phyloP scores from a whole-genome alignment of 805 yeast species.

The Candida hispaniensis region DNA sequence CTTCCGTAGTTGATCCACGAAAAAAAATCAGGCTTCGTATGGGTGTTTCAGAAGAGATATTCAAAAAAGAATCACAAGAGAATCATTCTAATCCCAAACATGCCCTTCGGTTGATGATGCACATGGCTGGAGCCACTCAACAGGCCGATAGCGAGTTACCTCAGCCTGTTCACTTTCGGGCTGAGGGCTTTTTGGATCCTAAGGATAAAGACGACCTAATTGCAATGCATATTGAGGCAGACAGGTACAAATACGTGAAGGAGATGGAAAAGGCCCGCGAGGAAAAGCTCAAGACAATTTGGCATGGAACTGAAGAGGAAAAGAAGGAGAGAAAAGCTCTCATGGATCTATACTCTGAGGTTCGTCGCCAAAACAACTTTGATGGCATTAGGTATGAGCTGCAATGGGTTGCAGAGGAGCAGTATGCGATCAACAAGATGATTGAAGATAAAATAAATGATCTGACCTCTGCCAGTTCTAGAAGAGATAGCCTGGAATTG shows the following conservation, averaged over 20 bases:
- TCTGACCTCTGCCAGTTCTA: no score
- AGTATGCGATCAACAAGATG: constrained; percentile 4
- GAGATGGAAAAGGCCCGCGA: background rate
- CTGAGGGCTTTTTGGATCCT: constrained; percentile 8
- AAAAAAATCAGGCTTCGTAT: no score
- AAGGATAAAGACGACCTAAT: constrained; percentile 7
- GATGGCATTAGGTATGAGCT: constrained; percentile 1
- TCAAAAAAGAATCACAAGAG: no score
- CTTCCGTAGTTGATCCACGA: no score
- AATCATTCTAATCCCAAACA: no score
- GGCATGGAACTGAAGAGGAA: background rate
- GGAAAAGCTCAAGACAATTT: background rate
- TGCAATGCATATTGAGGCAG: background rate
- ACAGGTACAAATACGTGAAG: constrained; percentile 1
- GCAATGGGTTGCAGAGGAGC: constrained; percentile 3
- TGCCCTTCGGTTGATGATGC: constrained; percentile 9
- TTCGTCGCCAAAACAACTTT: background rate
- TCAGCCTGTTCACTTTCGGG: constrained; percentile 5
- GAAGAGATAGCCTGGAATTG: no score
- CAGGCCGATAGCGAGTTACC: constrained; percentile 1
- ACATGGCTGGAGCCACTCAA: constrained; percentile 6
- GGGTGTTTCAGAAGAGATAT: no score
- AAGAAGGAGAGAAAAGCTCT: background rate
- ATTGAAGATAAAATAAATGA: constrained; percentile 6
- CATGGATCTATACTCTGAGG: no score